Evolutionary conservation across 2,329 filamentous ascomycete species (phyloP).

Genomic region (Fusarium robinianum): DNA sequence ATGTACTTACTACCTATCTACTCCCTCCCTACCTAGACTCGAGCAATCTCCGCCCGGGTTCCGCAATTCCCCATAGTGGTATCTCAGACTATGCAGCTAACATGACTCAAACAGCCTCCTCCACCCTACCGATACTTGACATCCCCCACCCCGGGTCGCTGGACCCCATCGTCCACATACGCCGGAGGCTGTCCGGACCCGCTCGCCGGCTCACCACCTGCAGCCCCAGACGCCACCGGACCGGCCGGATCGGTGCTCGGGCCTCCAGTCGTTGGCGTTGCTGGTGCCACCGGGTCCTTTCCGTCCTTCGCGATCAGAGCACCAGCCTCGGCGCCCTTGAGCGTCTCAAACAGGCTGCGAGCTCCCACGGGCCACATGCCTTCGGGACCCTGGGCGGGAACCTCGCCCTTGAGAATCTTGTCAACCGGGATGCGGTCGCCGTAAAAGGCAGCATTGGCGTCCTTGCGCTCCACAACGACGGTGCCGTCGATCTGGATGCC

Average conservation of each 20-base stretch:
- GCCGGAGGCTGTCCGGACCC: conserved; percentile 26
- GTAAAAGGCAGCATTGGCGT: conserved; percentile 88
- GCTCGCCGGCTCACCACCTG: conserved; percentile 4
- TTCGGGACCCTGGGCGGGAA: conserved; percentile 32
- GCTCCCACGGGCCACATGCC: conserved; percentile 43
- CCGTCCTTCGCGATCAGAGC: conserved; percentile 28
- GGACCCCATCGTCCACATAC: conserved; percentile 33
- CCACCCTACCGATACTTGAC: conserved; percentile 30
- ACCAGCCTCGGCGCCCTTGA: conserved; percentile 42
- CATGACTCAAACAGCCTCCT: neutral
- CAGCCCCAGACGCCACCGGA: conserved; percentile 16
- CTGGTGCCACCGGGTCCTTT: conserved; percentile 15
- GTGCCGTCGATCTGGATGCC: conserved; percentile 88
- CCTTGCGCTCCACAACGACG: conserved; percentile 80
- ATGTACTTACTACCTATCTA: neutral
- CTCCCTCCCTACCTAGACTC: neutral
- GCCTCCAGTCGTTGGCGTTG: conserved; percentile 15
- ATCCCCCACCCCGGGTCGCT: conserved; percentile 32
- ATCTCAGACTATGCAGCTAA: conserved; percentile 19
- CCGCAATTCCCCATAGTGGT: conserved; percentile 15
- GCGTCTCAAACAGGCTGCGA: conserved; percentile 37
- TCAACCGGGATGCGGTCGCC: conserved; percentile 58
- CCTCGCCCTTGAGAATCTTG: conserved; percentile 53
- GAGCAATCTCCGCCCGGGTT: too few species aligned
- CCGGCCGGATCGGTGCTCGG: conserved; percentile 9